These are phyloP conservation scores for Ceratocystis cubensis DNA, from an alignment of 2,329 filamentous ascomycete species.

Conservation along the genomic window DNA sequence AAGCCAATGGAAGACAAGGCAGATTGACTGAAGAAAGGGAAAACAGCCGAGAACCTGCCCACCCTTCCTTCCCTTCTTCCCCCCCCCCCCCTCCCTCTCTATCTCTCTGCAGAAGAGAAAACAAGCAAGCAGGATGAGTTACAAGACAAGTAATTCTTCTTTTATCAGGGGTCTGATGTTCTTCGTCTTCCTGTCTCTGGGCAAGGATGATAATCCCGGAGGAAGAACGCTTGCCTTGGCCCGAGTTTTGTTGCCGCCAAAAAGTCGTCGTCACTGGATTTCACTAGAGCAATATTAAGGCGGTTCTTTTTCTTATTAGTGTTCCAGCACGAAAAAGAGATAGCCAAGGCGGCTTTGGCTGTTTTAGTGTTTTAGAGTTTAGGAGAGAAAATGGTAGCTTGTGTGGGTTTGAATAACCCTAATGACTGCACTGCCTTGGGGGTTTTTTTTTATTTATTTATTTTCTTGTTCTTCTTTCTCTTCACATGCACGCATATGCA, in stretches of 20 bases:
- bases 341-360: no score
- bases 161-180: slow-evolving; percentile 5
- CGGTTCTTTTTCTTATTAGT: background rate
- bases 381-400: no score
- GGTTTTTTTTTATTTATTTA: no score
- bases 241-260: background rate
- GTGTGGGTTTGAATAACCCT: no score
- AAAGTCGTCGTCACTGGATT: background rate
- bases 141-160: slow-evolving; percentile 2
- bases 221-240: slow-evolving; percentile 3
- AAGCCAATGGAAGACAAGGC: background rate
- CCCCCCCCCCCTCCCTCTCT: background rate
- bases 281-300: background rate
- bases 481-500: no score
- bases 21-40: slow-evolving; percentile 1
- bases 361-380: no score
- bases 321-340: background rate
- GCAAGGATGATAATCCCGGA: background rate
- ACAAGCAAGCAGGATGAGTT: background rate
- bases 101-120: background rate
- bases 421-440: no score
- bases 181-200: background rate
- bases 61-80: background rate
- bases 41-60: background rate
- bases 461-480: no score